Conservation (phyloP, 371 early-diverging fungal species). For the Blastocladiella emersonii region DNA sequence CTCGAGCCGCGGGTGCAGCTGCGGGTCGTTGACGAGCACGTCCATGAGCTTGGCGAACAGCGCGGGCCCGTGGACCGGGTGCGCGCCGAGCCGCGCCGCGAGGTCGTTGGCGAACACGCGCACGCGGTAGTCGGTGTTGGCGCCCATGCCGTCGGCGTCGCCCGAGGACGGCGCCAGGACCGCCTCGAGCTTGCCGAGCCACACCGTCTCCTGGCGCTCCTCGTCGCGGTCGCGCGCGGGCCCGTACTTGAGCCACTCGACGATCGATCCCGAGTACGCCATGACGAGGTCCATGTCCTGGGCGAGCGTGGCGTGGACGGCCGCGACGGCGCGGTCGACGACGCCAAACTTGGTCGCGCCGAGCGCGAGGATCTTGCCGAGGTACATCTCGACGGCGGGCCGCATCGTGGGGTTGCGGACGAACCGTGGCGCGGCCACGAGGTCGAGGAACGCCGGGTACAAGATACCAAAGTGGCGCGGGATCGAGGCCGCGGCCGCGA, state of each 20-base stretch:
- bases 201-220: not conserved
- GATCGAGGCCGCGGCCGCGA: not conserved
- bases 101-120: not conserved
- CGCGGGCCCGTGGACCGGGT: not conserved
- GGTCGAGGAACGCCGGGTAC: not conserved
- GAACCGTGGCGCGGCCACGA: not conserved
- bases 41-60: not conserved
- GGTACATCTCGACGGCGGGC: not conserved
- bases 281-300: not conserved
- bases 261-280: not conserved
- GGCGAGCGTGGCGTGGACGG: not conserved
- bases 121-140: not conserved
- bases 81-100: not conserved
- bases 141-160: too few species aligned
- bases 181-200: not conserved
- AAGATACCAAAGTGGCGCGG: not conserved
- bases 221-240: not conserved
- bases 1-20: not conserved
- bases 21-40: not conserved
- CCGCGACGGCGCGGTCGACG: not conserved
- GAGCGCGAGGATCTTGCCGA: not conserved
- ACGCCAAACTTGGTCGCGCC: not conserved
- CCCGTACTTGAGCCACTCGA: not conserved
- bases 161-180: not conserved
- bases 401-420: not conserved